These are phyloP conservation scores for Pistacia integerrima DNA, from an alignment of 345 rosid species.

Conservation along the genomic window DNA sequence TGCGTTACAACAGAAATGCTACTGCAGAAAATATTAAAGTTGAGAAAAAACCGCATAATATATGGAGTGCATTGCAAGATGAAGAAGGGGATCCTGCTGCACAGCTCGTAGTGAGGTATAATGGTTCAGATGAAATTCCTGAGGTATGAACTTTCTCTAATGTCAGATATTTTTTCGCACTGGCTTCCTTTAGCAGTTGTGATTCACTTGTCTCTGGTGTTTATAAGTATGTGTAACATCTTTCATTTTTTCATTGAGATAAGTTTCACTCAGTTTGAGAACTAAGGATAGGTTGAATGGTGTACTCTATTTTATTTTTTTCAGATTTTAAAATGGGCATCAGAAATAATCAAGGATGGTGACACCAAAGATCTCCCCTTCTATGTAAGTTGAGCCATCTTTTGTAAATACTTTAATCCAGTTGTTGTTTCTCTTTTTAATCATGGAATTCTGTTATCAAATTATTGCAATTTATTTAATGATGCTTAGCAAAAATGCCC, in stretches of 20 bases:
- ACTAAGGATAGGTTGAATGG: background rate
- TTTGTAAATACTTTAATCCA: background rate
- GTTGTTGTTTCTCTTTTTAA: background rate
- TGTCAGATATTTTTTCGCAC: background rate
- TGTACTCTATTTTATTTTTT: conserved; percentile 18
- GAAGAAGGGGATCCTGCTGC: conserved; percentile 79
- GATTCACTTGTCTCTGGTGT: background rate
- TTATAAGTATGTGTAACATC: background rate
- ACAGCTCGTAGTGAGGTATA: conserved; percentile 88
- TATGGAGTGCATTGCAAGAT: conserved; percentile 51
- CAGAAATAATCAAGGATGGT: conserved; percentile 80
- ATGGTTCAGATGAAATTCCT: conserved; percentile 67
- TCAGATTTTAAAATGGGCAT: conserved; percentile 79
- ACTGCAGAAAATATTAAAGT: conserved; percentile 45
- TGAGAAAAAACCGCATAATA: conserved; percentile 50
- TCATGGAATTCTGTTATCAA: background rate
- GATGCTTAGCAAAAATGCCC: background rate
- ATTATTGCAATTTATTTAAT: background rate
- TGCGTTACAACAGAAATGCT: conserved; percentile 79
- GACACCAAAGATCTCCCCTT: conserved; percentile 80
- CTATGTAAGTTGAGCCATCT: conserved; percentile 52
- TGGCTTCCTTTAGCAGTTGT: conserved; percentile 1
- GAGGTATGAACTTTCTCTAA: conserved; percentile 44
- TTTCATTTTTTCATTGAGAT: background rate
- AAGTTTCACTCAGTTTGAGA: background rate